A percentile compares a stretch with the other conserved stretches of the same genome.
Conservation (phyloP, 2,329 filamentous ascomycete genomes). For the Pseudopyrenochaeta lycopersici region DNA sequence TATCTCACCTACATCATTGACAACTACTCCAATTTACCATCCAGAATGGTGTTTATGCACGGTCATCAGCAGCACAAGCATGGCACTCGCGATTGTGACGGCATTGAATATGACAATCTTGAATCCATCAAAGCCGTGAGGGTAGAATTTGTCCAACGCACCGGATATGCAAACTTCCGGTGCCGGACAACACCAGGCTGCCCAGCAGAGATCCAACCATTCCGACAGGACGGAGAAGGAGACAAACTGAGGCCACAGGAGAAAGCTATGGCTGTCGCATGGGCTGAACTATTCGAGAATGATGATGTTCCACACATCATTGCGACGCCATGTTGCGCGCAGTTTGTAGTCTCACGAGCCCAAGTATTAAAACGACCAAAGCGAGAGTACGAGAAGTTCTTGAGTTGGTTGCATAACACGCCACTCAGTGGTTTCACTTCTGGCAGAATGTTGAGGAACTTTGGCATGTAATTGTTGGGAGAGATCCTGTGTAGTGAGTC, state of each 20-base stretch:
- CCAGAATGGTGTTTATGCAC: conserved; percentile 29
- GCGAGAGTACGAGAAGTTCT: conserved; percentile 36
- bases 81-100: conserved; percentile 9
- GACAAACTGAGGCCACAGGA: conserved; percentile 15
- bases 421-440: conserved; percentile 30
- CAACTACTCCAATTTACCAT: conserved; percentile 30
- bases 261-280: conserved; percentile 24
- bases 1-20: conserved; percentile 37
- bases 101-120: conserved; percentile 19
- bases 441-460: conserved; percentile 34
- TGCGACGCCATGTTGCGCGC: conserved; percentile 56
- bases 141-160: conserved; percentile 47
- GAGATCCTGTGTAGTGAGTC: conserved; percentile 29
- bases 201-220: conserved; percentile 49
- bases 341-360: conserved; percentile 46
- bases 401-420: conserved; percentile 33
- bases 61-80: conserved; percentile 21
- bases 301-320: conserved; percentile 37
- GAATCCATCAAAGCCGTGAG: conserved; percentile 32
- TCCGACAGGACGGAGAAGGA: conserved; percentile 27
- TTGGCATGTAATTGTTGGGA: conserved; percentile 38
- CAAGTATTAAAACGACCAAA: conserved; percentile 35
- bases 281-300: conserved; percentile 23
- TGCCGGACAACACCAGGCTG: conserved; percentile 51
- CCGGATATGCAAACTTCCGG: conserved; percentile 54